Evolutionary conservation across 176 grass and related monocot genomes (phyloP).

Genomic region (Zizania latifolia): DNA sequence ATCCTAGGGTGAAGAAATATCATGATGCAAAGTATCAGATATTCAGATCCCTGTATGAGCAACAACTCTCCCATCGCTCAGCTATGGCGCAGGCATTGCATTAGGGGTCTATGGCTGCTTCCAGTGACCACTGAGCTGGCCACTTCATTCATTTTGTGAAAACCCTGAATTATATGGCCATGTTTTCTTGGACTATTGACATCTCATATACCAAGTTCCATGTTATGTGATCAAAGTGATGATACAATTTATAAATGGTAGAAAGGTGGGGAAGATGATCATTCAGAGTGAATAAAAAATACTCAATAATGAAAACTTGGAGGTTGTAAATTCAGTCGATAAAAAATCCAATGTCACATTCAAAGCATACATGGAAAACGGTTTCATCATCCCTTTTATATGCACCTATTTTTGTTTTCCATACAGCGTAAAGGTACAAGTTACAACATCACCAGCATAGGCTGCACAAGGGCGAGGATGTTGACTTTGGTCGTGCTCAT

Average conservation of each 20-base stretch:
- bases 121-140: background rate
- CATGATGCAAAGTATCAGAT: constrained; percentile 84
- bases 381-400: background rate
- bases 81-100: constrained; percentile 62
- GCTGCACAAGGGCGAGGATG: background rate
- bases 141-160: background rate
- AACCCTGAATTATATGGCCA: background rate
- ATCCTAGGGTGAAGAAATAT: constrained; percentile 80
- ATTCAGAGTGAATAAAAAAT: background rate
- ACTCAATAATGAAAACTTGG: background rate
- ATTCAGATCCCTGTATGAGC: constrained; percentile 83
- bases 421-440: background rate
- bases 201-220: background rate
- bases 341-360: background rate
- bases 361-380: background rate
- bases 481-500: background rate
- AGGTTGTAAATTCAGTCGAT: background rate
- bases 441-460: no score
- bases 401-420: background rate
- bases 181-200: background rate
- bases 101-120: constrained; percentile 17
- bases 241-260: background rate
- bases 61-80: constrained; percentile 58
- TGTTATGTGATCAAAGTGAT: background rate
- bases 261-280: background rate